Evolutionary conservation across 257 asterid genomes (phyloP), one percentile per base, ranked within the genome.

Genomic region (Jacaranda copaia): DNA sequence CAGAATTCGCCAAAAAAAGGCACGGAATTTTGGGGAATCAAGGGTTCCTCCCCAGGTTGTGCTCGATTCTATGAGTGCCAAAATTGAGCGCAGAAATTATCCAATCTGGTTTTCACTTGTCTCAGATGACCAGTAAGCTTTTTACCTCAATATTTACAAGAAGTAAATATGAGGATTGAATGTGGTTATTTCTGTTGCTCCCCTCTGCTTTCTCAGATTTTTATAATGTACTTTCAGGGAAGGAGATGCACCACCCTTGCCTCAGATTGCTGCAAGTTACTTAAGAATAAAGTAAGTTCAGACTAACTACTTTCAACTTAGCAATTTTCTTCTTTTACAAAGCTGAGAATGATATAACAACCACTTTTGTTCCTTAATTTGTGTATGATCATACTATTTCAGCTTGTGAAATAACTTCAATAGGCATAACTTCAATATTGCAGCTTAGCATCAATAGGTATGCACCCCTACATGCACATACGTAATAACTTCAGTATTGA

Each of bases 101-200:
- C 96, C 99, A 14, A 82, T 96, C 76, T 96, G 99, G 99, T 93
- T 96, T 84, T 90, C 98, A 3, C 86, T 91, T 81, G 96, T 97
- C 70, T 81, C 91, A 20, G 93, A 88, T 71, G 92, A 90, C 67
- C 90, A 83, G 99, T 96, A 82, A 87, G 98, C 75, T 81, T 73
- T 75, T 68, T 74, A 53, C 40, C 63, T 73, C 56, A 35, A 45
- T 35, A 43, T 35, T 35, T 55, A 38, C 7, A 61, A 68, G 72
- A 70, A 60, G 61, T 68, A 53, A 58, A 62, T 56, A 53, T 49
- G 20, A 68, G 68, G 53, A 72, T 14, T 15, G 35, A 39, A 75
- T 64, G 25, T 48, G 35, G 63, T 40, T 61, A 39, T 40, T 19
- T 55, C 32, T 45, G 79, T 76, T 65, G 14, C 64, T 32, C 38